Evolutionary conservation across 495 filamentous ascomycete species (phyloP).

Genomic region (Parathielavia appendiculata): DNA sequence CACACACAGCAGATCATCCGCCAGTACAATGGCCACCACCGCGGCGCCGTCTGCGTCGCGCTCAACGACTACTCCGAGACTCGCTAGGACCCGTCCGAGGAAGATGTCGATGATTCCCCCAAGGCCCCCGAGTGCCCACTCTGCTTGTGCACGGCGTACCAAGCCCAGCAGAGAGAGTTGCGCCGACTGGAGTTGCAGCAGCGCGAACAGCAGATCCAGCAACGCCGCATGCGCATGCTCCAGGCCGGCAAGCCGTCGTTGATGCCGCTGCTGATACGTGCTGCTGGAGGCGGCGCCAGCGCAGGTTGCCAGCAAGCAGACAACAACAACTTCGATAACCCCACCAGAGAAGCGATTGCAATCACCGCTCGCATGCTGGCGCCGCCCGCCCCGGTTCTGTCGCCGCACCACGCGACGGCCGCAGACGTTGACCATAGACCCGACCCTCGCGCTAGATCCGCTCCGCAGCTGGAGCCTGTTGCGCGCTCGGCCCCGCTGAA

Average conservation of each 20-base stretch:
- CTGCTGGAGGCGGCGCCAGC: too few species aligned
- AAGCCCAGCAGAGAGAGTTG: too few species aligned
- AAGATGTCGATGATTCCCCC: background rate
- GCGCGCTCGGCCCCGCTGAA: background rate
- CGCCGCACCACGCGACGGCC: background rate
- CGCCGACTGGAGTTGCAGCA: too few species aligned
- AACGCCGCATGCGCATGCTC: background rate
- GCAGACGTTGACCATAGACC: background rate
- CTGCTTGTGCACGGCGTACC: too few species aligned
- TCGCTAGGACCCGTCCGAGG: slow-evolving; percentile 35
- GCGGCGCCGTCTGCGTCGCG: slow-evolving; percentile 92
- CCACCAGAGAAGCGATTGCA: too few species aligned
- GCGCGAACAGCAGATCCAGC: background rate
- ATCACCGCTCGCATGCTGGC: background rate
- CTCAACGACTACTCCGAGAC: slow-evolving; percentile 93
- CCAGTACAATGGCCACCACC: slow-evolving; percentile 96
- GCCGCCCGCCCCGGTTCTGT: background rate
- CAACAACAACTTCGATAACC: too few species aligned
- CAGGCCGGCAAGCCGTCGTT: too few species aligned
- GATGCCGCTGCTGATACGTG: too few species aligned
- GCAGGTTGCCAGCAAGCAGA: too few species aligned
- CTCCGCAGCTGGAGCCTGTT: background rate
- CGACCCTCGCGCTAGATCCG: too few species aligned
- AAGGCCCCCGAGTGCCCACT: too few species aligned
- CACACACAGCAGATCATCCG: slow-evolving; percentile 79